Evolutionary conservation across 2,329 filamentous ascomycete species (phyloP), one percentile per base, ranked within the genome.

Genomic region (Talaromyces sp.): DNA sequence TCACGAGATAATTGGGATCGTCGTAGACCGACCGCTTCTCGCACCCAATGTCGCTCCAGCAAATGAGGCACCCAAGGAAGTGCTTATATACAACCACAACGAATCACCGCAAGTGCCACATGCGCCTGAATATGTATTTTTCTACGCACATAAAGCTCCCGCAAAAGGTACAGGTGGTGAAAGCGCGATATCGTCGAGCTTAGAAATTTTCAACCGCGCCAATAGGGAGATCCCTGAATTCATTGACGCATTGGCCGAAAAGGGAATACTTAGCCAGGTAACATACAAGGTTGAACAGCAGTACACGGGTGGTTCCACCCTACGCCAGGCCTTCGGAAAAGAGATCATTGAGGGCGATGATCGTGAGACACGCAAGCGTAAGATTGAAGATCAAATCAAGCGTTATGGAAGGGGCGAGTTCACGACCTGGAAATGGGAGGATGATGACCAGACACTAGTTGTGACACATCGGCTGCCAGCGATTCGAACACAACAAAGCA

Each of bases 1-100:
- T 1, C 82, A 84, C 61, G 82, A 84, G 67, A 83, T 83, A 63
- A 84, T 84, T 58, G 82, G 82, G 0, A 83, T 83, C 52, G 81
- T 83, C 0, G 80, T 84, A 6, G 73, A 82, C 56, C 71, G 82
- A 49, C 81, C 81, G 0, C 47, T 78, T 2, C 74, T 81, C 3
- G 80, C 80, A 2, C 77, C 77, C 5, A 82, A 81, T 63, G 78
- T 82, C 1, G 78, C 79, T 1, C 81, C 82, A 0, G 82, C 82
- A 3, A 84, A 83, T 63, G 80, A 83, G 69, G 76, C 81, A 2
- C 80, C 81, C 1, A 82, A 81, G 67, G 76, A 82, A 58, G 79
- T 82, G 0, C 72, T 79, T 8, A 83, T 84, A 47, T 83, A 83
- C 69, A 83, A 77, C 68, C 82, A 84, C 71, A 84, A 84, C 66